Base-by-base conservation (phyloP, 139 green algal species). In the Edaphochlamys debaryana region DNA sequence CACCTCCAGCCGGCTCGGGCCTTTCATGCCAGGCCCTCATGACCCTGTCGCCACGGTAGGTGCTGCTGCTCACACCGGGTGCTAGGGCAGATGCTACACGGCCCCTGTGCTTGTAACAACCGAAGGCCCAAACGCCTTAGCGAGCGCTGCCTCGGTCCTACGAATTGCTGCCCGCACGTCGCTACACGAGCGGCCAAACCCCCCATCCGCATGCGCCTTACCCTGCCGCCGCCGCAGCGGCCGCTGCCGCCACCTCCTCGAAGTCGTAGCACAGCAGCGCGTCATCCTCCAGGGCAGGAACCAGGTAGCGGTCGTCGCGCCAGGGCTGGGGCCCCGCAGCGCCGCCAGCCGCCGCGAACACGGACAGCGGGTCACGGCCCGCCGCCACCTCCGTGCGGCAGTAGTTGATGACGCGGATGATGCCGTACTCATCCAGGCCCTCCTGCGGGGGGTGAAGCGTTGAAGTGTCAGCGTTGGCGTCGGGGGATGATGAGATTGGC, bases 371-470 rank as follows among this genome's bases (percentile, higher is more conserved):
- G 80, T 95, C 90, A 2, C 70, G 67, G 0, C 92, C 92, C 7
- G 80, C 88, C 0, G 76, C 69, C 48, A 95, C 91, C 37, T 92
- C 67, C 0, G 54, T 34, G 0, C 95, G 85, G 19, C 97, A 92
- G 79, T 84, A 98, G 89, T 98, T 98, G 76, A 98, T 94, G 71
- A 92, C 79, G 3, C 86, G 88, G 54, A 98, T 93, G 9, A 92
- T 89, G 60, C 83, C 92, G 69, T 97, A 95, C 41, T 97, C 91
- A 66, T 94, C 92, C 34, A 98, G 86, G 4, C n/a, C n/a, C 13
- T 73, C 75, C 84, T 90, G 30, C 1, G 60, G n/a, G 30, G 69
- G 8, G n/a, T n/a, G n/a, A n/a, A n/a, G n/a, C n/a, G n/a, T n/a
- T n/a, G n/a, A n/a, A n/a, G n/a, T n/a, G n/a, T n/a, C n/a, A n/a